phyloP scores from a whole-genome alignment of 73 alveolate genomes.

The Paramecium tetraurelia region DNA sequence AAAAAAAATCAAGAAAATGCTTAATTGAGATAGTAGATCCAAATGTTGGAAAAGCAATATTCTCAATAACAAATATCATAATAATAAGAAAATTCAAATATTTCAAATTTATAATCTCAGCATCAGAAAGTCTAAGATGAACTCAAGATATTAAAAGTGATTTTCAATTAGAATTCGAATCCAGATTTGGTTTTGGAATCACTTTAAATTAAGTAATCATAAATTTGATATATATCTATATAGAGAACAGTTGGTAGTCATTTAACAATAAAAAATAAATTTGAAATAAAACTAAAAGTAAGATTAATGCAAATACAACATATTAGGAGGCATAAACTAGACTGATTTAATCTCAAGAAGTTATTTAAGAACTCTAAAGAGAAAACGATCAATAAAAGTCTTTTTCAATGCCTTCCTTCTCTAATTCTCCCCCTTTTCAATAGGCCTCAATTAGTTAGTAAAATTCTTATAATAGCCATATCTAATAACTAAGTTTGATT shows the following conservation, averaged over 20 bases:
- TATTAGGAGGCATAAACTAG: background rate
- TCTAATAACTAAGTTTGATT: background rate
- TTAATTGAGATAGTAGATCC: background rate
- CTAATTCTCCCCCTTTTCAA: background rate
- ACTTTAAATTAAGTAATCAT: background rate
- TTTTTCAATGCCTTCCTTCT: background rate
- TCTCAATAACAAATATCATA: background rate
- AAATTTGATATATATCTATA: background rate
- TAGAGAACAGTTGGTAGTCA: background rate
- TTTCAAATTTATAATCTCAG: background rate
- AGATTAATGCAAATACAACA: background rate
- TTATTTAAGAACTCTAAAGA: background rate
- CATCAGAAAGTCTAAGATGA: background rate
- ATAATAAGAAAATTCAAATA: background rate
- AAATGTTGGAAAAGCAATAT: background rate
- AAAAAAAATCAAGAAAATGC: background rate
- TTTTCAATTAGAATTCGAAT: background rate
- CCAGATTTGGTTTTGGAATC: conserved; percentile 23
- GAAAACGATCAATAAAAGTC: background rate
- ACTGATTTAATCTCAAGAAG: background rate
- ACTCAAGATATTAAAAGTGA: background rate
- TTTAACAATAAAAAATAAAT: background rate
- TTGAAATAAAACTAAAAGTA: background rate
- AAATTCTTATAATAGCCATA: background rate
- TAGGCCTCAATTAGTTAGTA: background rate